Conservation (phyloP, 495 filamentous ascomycete species). For the Aspergillus asperescens region DNA sequence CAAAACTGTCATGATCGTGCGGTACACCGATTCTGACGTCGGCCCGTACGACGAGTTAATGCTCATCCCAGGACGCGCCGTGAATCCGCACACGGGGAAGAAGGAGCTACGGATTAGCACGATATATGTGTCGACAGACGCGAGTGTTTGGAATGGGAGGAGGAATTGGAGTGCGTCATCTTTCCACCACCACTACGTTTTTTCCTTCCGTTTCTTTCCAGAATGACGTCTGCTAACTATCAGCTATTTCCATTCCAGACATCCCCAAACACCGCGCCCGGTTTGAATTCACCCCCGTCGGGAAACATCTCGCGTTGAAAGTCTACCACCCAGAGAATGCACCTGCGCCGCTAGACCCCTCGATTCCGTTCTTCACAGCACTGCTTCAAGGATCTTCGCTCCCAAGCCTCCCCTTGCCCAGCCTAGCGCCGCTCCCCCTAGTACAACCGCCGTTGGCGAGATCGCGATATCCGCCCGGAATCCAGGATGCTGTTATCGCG, state of each 20-base stretch:
- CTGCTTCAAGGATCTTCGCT: background rate
- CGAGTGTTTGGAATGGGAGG: conserved; percentile 7
- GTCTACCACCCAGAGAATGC: conserved; percentile 1
- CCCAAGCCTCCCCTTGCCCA: background rate
- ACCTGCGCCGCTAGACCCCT: background rate
- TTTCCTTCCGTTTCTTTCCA: no score
- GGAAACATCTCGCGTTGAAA: background rate
- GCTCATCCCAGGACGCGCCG: background rate
- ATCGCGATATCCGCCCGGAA: background rate
- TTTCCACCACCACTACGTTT: background rate
- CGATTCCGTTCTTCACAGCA: background rate
- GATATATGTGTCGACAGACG: conserved; percentile 1
- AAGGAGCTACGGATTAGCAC: background rate
- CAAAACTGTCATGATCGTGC: conserved; percentile 1
- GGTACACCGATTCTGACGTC: background rate
- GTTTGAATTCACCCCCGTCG: background rate
- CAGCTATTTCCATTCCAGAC: background rate
- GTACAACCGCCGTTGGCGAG: background rate
- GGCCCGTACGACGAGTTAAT: conserved; percentile 3
- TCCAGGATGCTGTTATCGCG: background rate
- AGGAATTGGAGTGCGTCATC: conserved; percentile 2
- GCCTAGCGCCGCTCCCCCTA: background rate
- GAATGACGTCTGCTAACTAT: no score
- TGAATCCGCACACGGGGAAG: background rate
- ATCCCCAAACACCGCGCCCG: conserved; percentile 5